Base-by-base conservation (phyloP, 495 filamentous ascomycete genomes). In the Hamigera avellanea region DNA sequence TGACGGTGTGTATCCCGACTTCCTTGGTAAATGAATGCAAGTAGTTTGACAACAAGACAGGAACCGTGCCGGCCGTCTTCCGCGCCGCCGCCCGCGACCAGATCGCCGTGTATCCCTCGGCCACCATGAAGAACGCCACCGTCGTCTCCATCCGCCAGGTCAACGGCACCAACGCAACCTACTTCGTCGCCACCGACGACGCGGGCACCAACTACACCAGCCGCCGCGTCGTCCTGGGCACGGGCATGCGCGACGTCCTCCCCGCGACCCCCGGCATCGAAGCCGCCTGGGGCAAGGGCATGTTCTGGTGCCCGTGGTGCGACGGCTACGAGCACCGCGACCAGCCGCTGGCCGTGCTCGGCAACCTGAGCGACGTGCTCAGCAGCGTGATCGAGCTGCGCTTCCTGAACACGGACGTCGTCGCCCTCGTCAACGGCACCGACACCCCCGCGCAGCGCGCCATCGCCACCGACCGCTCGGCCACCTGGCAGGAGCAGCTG, bases 221-320 rank as follows among this genome's bases (percentile, higher is more conserved):
- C 16, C 64, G 69, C 30, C 70, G 72, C 33, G 45, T 77, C 33
- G 56, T 77, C 25, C 61, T 77, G 9, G 73, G 65, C 7, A 77
- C 70, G 1, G 73, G 73, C 7, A 52, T 77, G 8, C 52, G 52
- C 13, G 73, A 77, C 41, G 49, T 73, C 30, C 49, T 75, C 6
- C 73, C 73, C n/a, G 15, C 26, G 8, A 73, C 69, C 1, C 68
- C 72, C 0, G 73, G 73, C 4, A 35, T 77, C 2, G 8, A 41
- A 10, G 62, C 69, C 33, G 64, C 51, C 40, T 77, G 65, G 60
- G 73, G 73, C 21, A 62, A 73, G 44, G 72, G 73, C 35, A 68
- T 74, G 39, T 77, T 61, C 51, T 75, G 72, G 71, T 77, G 73
- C 36, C 71, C 71, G 0, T 77, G 73, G 73, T 77, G 73, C 44